These are phyloP conservation scores for Penicillium parvum DNA, from an alignment of 495 filamentous ascomycete species.

Conservation along the genomic window DNA sequence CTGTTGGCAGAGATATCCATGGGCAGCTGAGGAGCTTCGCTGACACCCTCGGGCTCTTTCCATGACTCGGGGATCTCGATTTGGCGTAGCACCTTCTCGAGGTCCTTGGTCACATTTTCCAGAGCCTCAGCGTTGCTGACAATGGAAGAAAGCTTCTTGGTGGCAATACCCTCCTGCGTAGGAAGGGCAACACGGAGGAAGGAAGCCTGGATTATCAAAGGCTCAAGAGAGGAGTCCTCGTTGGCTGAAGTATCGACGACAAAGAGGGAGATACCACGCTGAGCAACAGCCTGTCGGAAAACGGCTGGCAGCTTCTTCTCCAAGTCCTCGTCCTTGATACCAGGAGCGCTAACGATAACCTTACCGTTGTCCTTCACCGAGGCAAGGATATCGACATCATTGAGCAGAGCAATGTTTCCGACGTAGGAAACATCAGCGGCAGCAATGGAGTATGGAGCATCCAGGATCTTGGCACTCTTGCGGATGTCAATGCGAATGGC, in stretches of 20 bases:
- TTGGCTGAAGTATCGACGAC: conserved; percentile 62
- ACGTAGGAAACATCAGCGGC: conserved; percentile 75
- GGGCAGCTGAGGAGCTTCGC: conserved; percentile 46
- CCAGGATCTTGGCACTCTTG: conserved; percentile 72
- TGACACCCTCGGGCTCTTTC: conserved; percentile 61
- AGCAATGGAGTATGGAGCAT: conserved; percentile 75
- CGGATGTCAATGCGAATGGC: conserved; percentile 80
- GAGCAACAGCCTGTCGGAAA: conserved; percentile 62
- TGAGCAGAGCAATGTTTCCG: conserved; percentile 72
- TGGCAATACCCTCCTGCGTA: conserved; percentile 44
- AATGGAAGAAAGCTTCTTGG: conserved; percentile 55
- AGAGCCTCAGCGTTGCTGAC: conserved; percentile 53
- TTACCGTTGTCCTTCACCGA: conserved; percentile 67
- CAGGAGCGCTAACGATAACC: conserved; percentile 69
- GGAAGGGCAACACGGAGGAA: conserved; percentile 72
- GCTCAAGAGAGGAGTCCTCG: conserved; percentile 58
- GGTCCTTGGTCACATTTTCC: conserved; percentile 56
- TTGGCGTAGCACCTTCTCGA: conserved; percentile 64
- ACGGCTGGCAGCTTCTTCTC: conserved; percentile 77
- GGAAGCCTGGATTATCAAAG: conserved; percentile 64
- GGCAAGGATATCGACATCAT: conserved; percentile 65
- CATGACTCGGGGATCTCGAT: conserved; percentile 75
- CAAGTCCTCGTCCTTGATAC: conserved; percentile 77
- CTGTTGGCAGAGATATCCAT: conserved; percentile 66
- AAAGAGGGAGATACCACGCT: conserved; percentile 64